Evolutionary conservation across 1,284 basidiomycete genomes (phyloP), one percentile per base, ranked within the genome.

Genomic region (Ceratobasidium theobromae): DNA sequence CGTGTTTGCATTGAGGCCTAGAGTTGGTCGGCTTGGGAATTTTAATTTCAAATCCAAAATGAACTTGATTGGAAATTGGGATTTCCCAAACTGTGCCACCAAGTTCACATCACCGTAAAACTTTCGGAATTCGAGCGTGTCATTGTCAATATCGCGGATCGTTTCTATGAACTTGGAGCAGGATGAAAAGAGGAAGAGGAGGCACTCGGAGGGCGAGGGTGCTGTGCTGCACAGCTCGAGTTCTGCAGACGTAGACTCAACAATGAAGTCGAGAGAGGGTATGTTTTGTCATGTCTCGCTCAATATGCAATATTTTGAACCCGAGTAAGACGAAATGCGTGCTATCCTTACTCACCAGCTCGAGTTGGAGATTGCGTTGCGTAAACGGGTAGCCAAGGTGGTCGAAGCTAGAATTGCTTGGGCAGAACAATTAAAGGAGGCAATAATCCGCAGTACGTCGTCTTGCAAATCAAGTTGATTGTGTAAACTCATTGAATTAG

Each of bases 341-440:
- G 46, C 58, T 3, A 2, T 43, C 2, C 58, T 62, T 8, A 27
- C 46, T 5, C 58, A 62, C 35, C 58, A 62, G 38, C 21, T 62
- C 9, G 58, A 52, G 18, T 28, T 62, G 8, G 58, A 62, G 18
- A 52, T 62, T 32, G 48, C 58, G 21, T 35, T 62, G 4, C 58
- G 58, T 27, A 62, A 52, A 28, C 30, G 58, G n/a, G 35, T 62
- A 3, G 48, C 58, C 18, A 62, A 43, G 18, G 58, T 62, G 12
- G 27, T 62, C 6, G 58, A 62, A 18, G 60, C 48, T 16, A 35
- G 60, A 16, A 64, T 64, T n/a, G 48, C 38, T 33, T 64, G 60
- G 60, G 60, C 60, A 6, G 60, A 64, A 16, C 23, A 40, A n/a
- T 35, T 64, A 16, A 64, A 64, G 40, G 23, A 38, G 49, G n/a